Percentiles rank a stretch among this genome's conserved stretches.
Evolutionary conservation across 352 stramenopile species (phyloP).

Genomic region (Pelagophyceae sp.): DNA sequence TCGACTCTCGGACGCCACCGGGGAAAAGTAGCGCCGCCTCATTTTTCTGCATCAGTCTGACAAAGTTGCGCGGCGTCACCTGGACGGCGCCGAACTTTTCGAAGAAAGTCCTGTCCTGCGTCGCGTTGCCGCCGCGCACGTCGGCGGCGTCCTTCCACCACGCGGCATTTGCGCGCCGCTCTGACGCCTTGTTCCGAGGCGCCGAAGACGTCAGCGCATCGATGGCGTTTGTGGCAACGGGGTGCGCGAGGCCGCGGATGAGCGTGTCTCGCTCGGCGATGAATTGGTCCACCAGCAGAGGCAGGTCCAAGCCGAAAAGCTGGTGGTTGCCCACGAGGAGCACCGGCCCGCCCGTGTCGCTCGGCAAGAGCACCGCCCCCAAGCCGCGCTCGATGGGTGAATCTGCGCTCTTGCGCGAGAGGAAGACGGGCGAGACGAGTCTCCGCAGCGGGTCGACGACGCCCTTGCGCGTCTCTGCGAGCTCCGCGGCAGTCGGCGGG

Average conservation of each 20-base stretch:
- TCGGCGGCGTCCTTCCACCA: background rate
- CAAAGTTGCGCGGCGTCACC: slow-evolving; percentile 61
- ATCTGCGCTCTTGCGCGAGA: background rate
- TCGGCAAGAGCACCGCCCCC: slow-evolving; percentile 21
- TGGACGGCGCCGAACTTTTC: slow-evolving; percentile 52
- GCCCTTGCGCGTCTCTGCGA: background rate
- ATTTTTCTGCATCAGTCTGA: slow-evolving; percentile 51
- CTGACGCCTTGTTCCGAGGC: background rate
- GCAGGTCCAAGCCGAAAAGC: slow-evolving; percentile 32
- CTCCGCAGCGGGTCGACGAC: slow-evolving; percentile 2
- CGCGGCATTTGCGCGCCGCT: background rate
- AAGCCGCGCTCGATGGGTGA: slow-evolving; percentile 1
- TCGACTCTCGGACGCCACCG: slow-evolving; percentile 53
- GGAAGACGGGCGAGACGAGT: slow-evolving; percentile 12
- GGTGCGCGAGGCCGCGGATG: slow-evolving; percentile 16
- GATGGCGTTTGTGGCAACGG: slow-evolving; percentile 3
- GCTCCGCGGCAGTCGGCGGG: background rate
- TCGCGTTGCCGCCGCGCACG: background rate
- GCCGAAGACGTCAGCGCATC: background rate
- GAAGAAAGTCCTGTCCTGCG: slow-evolving; percentile 25
- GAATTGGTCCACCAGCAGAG: slow-evolving; percentile 29
- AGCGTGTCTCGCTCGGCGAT: slow-evolving; percentile 1
- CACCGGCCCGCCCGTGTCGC: slow-evolving; percentile 22
- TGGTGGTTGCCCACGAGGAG: slow-evolving; percentile 38
- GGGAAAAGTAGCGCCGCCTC: slow-evolving; percentile 60